Conservation (phyloP, 768 basidiomycete species). For the Chalciporus chontae region DNA sequence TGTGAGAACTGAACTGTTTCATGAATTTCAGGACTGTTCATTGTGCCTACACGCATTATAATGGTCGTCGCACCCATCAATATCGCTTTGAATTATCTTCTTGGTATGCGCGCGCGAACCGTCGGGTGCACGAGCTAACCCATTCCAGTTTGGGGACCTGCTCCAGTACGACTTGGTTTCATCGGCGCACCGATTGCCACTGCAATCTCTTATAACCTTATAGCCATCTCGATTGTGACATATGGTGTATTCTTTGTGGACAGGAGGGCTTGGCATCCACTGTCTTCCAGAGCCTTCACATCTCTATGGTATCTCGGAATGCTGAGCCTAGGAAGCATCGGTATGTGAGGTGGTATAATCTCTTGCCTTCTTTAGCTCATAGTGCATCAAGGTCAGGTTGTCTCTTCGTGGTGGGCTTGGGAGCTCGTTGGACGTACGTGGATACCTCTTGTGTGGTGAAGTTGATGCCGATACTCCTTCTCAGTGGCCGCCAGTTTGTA, state of each 20-base stretch:
- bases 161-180: conserved; percentile 75
- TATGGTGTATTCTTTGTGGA: conserved; percentile 66
- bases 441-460: neutral
- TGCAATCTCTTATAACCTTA: conserved; percentile 82
- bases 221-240: conserved; percentile 54
- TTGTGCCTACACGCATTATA: conserved; percentile 82
- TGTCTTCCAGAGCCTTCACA: conserved; percentile 50
- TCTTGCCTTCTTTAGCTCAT: neutral
- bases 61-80: conserved; percentile 82
- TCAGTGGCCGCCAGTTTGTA: conserved; percentile 48
- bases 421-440: conserved; percentile 58
- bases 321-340: conserved; percentile 77
- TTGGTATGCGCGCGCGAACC: conserved; percentile 45
- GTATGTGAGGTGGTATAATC: conserved; percentile 29
- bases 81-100: conserved; percentile 72
- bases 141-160: conserved; percentile 87
- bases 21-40: conserved; percentile 58
- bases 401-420: conserved; percentile 90
- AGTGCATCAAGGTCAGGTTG: neutral
- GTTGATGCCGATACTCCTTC: neutral
- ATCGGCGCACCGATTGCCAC: conserved; percentile 91
- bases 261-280: conserved; percentile 80
- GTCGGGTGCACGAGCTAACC: conserved; percentile 42
- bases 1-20: conserved; percentile 1
- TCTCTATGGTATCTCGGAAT: conserved; percentile 62